A percentile compares a stretch with the other conserved stretches of the same genome.
Evolutionary conservation across 805 yeast species (phyloP).

Genomic region (Wickerhamiella shivajii): DNA sequence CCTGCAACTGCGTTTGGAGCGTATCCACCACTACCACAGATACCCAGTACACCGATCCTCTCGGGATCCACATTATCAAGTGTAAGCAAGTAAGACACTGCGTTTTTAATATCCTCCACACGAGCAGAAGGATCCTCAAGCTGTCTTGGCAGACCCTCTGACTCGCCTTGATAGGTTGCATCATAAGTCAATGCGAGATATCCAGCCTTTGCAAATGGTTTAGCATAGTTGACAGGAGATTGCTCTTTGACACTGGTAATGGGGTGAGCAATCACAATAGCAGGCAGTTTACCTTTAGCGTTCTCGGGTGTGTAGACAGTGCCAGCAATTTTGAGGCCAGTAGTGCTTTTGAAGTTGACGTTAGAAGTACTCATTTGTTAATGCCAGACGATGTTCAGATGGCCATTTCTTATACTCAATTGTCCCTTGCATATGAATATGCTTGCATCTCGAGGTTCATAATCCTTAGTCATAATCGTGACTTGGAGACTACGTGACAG

Average conservation of each 20-base stretch:
- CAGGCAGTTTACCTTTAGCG: too few relatives aligned
- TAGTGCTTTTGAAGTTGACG: too few relatives aligned
- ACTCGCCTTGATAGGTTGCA: slow-evolving; percentile 12
- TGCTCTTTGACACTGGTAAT: slow-evolving; percentile 12
- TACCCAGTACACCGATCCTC: slow-evolving; percentile 10
- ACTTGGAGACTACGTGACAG: too few relatives aligned
- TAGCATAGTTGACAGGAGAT: slow-evolving; percentile 10
- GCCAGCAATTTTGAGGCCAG: too few relatives aligned
- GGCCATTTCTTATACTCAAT: too few relatives aligned
- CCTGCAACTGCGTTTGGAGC: slow-evolving; percentile 8
- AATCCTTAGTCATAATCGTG: too few relatives aligned
- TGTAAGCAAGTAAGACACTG: slow-evolving; percentile 8
- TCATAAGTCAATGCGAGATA: slow-evolving; percentile 11
- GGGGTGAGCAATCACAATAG: slow-evolving; percentile 11
- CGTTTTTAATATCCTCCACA: slow-evolving; percentile 10
- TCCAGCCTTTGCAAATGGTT: slow-evolving; percentile 7
- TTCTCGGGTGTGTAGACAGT: too few relatives aligned
- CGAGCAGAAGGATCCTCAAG: slow-evolving; percentile 11
- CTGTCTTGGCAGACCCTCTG: slow-evolving; percentile 11
- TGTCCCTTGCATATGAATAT: too few relatives aligned
- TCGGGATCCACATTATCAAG: slow-evolving; percentile 5
- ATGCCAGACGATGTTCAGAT: too few relatives aligned
- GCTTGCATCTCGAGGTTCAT: too few relatives aligned
- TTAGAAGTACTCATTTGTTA: too few relatives aligned
- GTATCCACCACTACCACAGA: slow-evolving; percentile 14